Evolutionary conservation across 2,329 filamentous ascomycete genomes (phyloP).

Genomic region (Monosporascus sp.): DNA sequence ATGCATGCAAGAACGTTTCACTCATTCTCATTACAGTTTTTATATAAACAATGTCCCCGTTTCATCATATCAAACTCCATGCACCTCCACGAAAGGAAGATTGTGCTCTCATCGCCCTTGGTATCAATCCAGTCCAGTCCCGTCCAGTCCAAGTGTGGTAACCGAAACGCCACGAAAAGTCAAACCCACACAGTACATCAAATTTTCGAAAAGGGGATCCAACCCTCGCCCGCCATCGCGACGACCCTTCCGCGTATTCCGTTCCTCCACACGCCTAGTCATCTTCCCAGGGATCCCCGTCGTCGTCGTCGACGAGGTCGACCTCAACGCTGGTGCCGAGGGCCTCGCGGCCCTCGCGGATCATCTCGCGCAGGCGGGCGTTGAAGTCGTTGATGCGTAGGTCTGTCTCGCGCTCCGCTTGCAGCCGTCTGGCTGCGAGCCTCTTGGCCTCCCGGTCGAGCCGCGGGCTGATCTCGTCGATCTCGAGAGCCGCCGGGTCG

Average conservation of each 20-base stretch:
- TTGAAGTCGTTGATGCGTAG: slow-evolving; percentile 76
- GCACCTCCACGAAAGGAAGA: neutral
- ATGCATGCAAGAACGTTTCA: too few relatives aligned
- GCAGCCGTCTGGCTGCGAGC: slow-evolving; percentile 65
- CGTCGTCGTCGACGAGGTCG: slow-evolving; percentile 31
- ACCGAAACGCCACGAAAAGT: neutral
- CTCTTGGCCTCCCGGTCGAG: slow-evolving; percentile 64
- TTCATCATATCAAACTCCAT: neutral
- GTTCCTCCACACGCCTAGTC: slow-evolving; percentile 15
- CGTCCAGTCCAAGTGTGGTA: neutral
- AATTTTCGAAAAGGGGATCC: neutral
- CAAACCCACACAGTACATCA: neutral
- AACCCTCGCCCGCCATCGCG: neutral
- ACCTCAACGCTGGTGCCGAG: slow-evolving; percentile 70
- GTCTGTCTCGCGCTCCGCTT: slow-evolving; percentile 74
- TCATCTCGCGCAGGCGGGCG: slow-evolving; percentile 75
- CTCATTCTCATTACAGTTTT: neutral
- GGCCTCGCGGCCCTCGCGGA: slow-evolving; percentile 81
- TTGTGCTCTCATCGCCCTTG: neutral
- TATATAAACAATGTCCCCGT: neutral
- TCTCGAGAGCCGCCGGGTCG: slow-evolving; percentile 1
- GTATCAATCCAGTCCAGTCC: neutral
- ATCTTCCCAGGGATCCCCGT: slow-evolving; percentile 35
- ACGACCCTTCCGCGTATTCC: neutral
- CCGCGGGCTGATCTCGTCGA: slow-evolving; percentile 41